Evolutionary conservation across 2,329 filamentous ascomycete species (phyloP), one percentile per base, ranked within the genome.

Genomic region (Colletotrichum acutatum): DNA sequence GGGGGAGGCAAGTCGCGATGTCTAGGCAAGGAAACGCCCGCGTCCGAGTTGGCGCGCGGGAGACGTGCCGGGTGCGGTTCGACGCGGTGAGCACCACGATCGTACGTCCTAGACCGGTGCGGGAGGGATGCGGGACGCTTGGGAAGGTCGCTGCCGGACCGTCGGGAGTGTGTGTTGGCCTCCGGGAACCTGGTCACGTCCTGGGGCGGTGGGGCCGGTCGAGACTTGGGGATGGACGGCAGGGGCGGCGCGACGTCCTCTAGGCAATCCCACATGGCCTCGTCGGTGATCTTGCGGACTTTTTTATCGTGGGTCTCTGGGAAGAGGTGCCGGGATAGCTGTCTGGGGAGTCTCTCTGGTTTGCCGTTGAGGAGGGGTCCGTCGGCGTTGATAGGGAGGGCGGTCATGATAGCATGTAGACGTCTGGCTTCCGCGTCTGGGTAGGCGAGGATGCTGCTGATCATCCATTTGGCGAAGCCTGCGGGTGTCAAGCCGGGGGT

Each of bases 291-390:
- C 74, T 91, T 89, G 68, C 90, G 88, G 0, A 89, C 84, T 37
- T 88, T 84, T 0, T 87, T 77, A 75, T 94, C 90, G 1, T 88
- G 85, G 8, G 82, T 80, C 0, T 84, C 83, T 0, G 95, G 95
- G 52, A 97, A 89, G 4, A 97, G 85, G 64, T 92, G 88, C 53
- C 94, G 87, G 1, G 94, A 92, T 3, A 97, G 87, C 76, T 95
- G 92, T 75, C 94, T 95, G 0, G 95, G 95, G 67, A 97, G 92
- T 2, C 93, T 87, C 80, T 95, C 93, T 12, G 89, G 90, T 75
- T 87, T 89, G 60, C 92, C 89, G 57, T 91, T 87, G 0, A 90
- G 86, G 5, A 74, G 77, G 80, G 91, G 76, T 9, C 82, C 83
- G 61, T 85, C 83, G 0, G 84, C 83, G 34, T 86, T 82, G 76